These are phyloP conservation scores for Fraxinus paxiana DNA, from an alignment of 305 asterid species.

Conservation along the genomic window DNA sequence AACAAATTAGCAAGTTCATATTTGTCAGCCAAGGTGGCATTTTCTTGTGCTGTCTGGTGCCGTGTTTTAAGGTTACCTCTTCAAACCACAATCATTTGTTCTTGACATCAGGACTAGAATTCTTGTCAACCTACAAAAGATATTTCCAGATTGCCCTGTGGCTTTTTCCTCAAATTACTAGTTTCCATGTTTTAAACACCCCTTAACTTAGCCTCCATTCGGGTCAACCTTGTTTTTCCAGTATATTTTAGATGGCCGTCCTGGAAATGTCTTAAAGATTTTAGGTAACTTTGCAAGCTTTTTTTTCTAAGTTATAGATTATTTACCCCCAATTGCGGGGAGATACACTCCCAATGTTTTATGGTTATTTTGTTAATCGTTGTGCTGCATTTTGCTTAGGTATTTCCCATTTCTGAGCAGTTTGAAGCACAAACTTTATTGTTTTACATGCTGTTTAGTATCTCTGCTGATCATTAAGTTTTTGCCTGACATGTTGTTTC, in stretches of 20 bases:
- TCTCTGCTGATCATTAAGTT: neutral
- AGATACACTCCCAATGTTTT: neutral
- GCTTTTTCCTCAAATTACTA: neutral
- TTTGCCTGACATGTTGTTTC: neutral
- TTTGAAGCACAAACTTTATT: neutral
- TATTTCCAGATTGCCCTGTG: neutral
- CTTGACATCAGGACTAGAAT: neutral
- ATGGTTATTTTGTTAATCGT: neutral
- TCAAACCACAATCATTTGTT: neutral
- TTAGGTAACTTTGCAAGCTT: neutral
- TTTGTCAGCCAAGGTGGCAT: neutral
- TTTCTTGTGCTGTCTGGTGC: neutral
- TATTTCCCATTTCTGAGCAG: neutral
- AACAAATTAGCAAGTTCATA: neutral
- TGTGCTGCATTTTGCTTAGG: neutral
- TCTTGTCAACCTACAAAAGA: neutral
- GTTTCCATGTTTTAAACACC: neutral
- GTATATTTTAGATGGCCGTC: neutral
- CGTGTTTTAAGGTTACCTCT: neutral
- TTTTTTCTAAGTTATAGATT: neutral
- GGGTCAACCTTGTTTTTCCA: neutral
- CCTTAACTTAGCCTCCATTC: neutral
- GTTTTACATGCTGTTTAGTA: neutral
- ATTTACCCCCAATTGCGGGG: neutral
- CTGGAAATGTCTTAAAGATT: neutral